These are phyloP conservation scores for Quercus robur DNA, from an alignment of 306 rosid genomes.

Conservation along the genomic window DNA sequence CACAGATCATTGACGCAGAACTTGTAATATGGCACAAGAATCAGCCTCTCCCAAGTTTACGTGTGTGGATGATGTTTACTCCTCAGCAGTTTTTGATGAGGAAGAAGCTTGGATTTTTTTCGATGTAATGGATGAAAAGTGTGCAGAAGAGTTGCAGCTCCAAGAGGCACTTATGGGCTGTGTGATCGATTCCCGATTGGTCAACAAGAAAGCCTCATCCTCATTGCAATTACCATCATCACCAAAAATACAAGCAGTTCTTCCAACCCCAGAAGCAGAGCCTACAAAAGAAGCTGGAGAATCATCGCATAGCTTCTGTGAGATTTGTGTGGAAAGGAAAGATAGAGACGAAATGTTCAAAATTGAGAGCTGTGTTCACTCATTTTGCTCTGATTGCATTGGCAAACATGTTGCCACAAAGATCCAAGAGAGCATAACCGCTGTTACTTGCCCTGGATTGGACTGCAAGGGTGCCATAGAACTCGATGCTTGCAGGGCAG, in stretches of 20 bases:
- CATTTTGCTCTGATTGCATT: slow-evolving; percentile 48
- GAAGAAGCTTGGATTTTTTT: not conserved
- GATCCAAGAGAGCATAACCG: slow-evolving; percentile 35
- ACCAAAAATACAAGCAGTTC: not conserved
- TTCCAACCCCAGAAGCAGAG: not conserved
- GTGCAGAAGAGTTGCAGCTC: slow-evolving; percentile 45
- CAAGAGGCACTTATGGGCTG: slow-evolving; percentile 44
- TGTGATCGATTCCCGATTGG: not conserved
- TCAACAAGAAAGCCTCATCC: not conserved
- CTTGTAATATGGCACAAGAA: slow-evolving; percentile 24
- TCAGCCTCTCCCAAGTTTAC: not conserved
- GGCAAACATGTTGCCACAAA: slow-evolving; percentile 48
- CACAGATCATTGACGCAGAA: not conserved
- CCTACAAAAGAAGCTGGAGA: not conserved
- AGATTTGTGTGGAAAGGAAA: slow-evolving; percentile 44
- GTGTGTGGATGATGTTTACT: slow-evolving; percentile 33
- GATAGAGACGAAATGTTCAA: slow-evolving; percentile 26
- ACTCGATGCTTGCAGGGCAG: slow-evolving; percentile 33
- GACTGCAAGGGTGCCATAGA: slow-evolving; percentile 37
- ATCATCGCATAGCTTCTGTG: slow-evolving; percentile 28
- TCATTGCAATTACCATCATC: not conserved
- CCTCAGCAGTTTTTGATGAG: slow-evolving; percentile 27
- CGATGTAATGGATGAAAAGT: slow-evolving; percentile 26
- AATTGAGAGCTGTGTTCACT: slow-evolving; percentile 36
- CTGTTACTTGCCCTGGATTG: slow-evolving; percentile 46